Base-by-base conservation (phyloP, 1,284 basidiomycete species). In the Ceratobasidium sp. region DNA sequence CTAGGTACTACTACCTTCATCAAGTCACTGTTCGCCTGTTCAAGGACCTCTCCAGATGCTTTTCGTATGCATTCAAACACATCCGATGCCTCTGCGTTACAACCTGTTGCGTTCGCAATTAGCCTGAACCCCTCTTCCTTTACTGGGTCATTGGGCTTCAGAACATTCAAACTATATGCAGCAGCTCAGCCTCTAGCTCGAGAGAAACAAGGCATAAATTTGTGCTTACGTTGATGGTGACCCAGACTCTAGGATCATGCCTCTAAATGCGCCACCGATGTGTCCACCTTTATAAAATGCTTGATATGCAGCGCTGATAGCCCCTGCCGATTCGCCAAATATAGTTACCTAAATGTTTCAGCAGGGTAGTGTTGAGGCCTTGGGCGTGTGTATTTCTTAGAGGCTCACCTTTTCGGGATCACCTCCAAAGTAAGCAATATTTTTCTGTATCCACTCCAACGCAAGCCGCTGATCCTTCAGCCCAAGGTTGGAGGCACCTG, bases 371-470 rank as follows among this genome's bases (percentile, higher is more conserved):
- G 33, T 33, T 33, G 33, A 33, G 33, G 33, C 33, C 33, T 33
- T 49, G 18, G 46, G 10, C 7, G n/a, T 23, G 49, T 20, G 42
- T 23, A 39, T 4, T 5, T 26, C 3, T 61, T 49, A 58, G 66
- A 12, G 18, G 40, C 78, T 46, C 2, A 85, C 85, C 80, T 86
- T 85, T 39, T 79, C 76, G 13, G 83, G 81, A 80, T 89, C 85
- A 26, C 89, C 89, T 3, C 88, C 88, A 77, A 88, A 89, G 1
- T 82, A 82, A 44, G 81, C 81, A 69, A 89, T 87, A 79, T 89
- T 85, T 75, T 85, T 71, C 53, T 86, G 85, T 0, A 89, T 85
- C 88, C 88, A 90, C 78, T 87, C 81, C 5, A 90, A 82, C 0
- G 85, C 87, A 23, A 86, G 82, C 4, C 84, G 82, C 77, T 88